Evolutionary conservation across 305 asterid species (phyloP).

Genomic region (Solanum hybrid): DNA sequence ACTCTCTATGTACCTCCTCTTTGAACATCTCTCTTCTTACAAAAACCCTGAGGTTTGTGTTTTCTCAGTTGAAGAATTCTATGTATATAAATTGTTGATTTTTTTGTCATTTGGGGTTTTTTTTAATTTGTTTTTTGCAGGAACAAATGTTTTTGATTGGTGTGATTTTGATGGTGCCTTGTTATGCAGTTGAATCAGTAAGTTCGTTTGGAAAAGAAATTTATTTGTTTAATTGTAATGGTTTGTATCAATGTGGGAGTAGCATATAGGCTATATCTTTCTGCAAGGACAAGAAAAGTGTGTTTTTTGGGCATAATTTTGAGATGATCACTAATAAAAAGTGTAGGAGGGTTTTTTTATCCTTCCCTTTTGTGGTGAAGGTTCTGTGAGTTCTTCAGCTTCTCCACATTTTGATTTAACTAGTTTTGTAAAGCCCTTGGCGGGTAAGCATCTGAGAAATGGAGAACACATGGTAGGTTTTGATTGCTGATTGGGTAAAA

Average conservation of each 20-base stretch:
- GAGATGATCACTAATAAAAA: not conserved
- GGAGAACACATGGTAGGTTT: not conserved
- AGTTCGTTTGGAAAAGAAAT: conserved; percentile 5
- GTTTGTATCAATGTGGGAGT: not conserved
- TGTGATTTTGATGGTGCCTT: conserved; percentile 90
- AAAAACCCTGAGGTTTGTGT: conserved; percentile 13
- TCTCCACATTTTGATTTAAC: not conserved
- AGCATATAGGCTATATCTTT: not conserved
- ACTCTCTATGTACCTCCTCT: conserved; percentile 9
- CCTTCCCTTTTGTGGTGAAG: not conserved
- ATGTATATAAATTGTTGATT: not conserved
- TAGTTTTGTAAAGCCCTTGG: not conserved
- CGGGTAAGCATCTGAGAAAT: not conserved
- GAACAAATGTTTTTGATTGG: conserved; percentile 98
- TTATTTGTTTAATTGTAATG: not conserved
- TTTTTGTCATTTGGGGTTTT: not conserved
- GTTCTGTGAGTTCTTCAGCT: not conserved
- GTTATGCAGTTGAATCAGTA: conserved; percentile 92
- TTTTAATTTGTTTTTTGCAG: conserved; percentile 32
- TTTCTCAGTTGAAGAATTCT: not conserved
- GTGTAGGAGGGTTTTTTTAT: not conserved
- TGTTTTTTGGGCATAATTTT: not conserved
- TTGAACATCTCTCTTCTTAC: conserved; percentile 19
- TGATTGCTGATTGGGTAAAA: not conserved
- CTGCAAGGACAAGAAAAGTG: not conserved